Evolutionary conservation across 192 early-diverging fungal genomes (phyloP).

Genomic region (Fimicolochytrium jonesii): DNA sequence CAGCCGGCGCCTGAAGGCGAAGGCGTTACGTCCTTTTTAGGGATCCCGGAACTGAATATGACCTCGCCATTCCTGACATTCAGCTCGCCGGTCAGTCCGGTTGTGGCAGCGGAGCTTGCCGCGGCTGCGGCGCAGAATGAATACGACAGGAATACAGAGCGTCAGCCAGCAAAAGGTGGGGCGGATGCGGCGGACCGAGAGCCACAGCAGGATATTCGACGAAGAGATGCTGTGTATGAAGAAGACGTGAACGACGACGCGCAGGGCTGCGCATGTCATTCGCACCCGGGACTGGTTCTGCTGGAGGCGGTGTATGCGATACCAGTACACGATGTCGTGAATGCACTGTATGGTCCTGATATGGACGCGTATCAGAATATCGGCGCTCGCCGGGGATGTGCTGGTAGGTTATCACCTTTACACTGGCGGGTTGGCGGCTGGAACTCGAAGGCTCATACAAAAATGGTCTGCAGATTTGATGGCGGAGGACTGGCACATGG

Average conservation of each 20-base stretch:
- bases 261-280: constrained; percentile 5
- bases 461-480: constrained; percentile 21
- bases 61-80: constrained; percentile 22
- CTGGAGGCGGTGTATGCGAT: constrained; percentile 14
- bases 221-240: too few species aligned
- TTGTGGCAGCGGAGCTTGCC: too few species aligned
- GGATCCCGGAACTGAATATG: constrained; percentile 24
- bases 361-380: neutral
- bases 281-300: neutral
- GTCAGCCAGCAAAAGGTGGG: too few species aligned
- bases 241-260: too few species aligned
- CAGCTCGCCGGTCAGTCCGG: too few species aligned
- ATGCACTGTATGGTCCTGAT: constrained; percentile 19
- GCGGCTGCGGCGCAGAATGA: too few species aligned
- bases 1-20: neutral
- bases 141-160: too few species aligned
- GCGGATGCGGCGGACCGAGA: too few species aligned
- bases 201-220: too few species aligned
- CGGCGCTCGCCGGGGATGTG: neutral
- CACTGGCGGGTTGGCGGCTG: neutral
- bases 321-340: neutral
- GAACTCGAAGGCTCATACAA: neutral
- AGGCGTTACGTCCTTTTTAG: constrained; percentile 7
- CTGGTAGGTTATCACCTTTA: neutral
- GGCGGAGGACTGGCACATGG: constrained; percentile 6